Evolutionary conservation across 345 rosid species (phyloP).

Genomic region (Syzygium aqueum): DNA sequence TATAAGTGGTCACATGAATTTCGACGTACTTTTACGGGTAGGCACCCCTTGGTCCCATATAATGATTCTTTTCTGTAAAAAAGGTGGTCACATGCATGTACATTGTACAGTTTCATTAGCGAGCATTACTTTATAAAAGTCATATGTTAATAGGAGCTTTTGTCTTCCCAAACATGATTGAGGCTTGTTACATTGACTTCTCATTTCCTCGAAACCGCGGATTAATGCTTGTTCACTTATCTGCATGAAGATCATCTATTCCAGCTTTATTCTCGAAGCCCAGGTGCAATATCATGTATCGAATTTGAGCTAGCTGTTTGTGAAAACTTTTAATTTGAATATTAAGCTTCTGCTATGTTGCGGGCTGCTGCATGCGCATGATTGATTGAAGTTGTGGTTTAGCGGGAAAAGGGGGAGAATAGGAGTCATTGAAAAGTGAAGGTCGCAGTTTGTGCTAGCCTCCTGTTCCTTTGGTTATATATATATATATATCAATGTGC

Average conservation of each 20-base stretch:
- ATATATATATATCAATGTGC: not conserved
- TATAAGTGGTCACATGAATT: not conserved
- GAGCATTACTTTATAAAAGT: not conserved
- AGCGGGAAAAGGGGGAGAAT: not conserved
- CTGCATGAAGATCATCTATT: not conserved
- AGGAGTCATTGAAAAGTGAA: not conserved
- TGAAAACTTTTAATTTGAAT: not conserved
- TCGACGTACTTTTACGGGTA: not conserved
- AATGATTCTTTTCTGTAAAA: not conserved
- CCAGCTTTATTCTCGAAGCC: not conserved
- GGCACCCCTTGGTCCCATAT: not conserved
- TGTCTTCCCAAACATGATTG: not conserved
- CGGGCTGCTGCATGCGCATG: not conserved
- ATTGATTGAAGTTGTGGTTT: not conserved
- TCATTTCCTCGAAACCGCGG: not conserved
- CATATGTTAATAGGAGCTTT: not conserved
- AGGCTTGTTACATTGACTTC: not conserved
- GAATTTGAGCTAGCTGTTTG: not conserved
- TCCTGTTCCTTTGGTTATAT: not conserved
- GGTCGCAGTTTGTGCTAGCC: not conserved
- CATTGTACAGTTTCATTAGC: not conserved
- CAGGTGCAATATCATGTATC: not conserved
- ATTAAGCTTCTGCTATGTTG: not conserved
- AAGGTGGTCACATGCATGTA: not conserved
- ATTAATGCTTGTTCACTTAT: not conserved